Conservation (phyloP, 192 early-diverging fungal genomes). For the Paraglomus brasilianum region DNA sequence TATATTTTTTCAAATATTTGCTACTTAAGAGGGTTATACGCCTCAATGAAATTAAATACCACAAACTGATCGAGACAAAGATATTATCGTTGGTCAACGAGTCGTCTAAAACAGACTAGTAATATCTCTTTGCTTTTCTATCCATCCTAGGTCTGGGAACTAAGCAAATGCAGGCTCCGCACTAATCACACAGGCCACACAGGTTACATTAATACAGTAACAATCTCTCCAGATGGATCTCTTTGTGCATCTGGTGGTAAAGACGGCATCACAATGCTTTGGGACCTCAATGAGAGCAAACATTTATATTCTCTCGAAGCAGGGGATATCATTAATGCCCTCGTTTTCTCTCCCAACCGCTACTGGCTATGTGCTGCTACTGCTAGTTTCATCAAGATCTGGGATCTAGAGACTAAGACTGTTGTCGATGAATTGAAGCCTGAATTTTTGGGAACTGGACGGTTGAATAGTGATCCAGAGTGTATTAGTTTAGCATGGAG, state of each 20-base stretch:
- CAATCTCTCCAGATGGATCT: conserved; percentile 99
- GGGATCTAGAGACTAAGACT: conserved; percentile 98
- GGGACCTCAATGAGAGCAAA: conserved; percentile 99
- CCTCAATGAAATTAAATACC: conserved; percentile 62
- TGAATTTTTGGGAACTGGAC: conserved; percentile 68
- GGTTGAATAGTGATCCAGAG: conserved; percentile 69
- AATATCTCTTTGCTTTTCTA: background rate
- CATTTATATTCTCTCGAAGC: conserved; percentile 99
- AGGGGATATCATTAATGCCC: conserved; percentile 92
- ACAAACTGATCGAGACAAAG: conserved; percentile 44
- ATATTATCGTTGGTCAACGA: background rate
- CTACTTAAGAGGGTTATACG: conserved; percentile 68
- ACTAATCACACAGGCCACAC: conserved; percentile 99
- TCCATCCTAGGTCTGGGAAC: conserved; percentile 87
- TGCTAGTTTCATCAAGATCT: conserved; percentile 95
- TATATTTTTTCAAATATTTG: conserved; percentile 59
- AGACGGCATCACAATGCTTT: conserved; percentile 98
- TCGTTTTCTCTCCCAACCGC: conserved; percentile 99
- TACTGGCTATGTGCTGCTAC: conserved; percentile 99
- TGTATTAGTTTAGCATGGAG: conserved; percentile 98
- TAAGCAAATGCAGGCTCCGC: conserved; percentile 97
- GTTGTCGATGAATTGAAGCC: conserved; percentile 91
- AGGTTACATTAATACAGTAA: conserved; percentile 97
- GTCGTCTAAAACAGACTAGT: conserved; percentile 1
- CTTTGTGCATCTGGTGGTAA: conserved; percentile 99